Evolutionary conservation across 2,329 filamentous ascomycete genomes (phyloP).

Genomic region (Xylariaceae sp.): DNA sequence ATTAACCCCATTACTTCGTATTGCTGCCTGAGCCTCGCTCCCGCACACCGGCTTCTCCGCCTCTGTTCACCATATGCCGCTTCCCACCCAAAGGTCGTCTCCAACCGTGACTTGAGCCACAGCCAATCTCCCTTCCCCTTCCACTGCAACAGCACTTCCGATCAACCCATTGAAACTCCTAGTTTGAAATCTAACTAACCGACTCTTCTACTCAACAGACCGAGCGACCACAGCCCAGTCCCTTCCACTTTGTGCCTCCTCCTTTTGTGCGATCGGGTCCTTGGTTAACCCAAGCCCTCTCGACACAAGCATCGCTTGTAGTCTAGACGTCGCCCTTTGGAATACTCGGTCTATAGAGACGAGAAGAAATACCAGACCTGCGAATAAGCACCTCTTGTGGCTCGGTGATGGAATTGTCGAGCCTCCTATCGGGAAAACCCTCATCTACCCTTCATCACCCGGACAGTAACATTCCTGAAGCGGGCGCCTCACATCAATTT

Average conservation of each 20-base stretch:
- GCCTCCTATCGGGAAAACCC: conserved; percentile 23
- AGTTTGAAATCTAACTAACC: conserved; percentile 9
- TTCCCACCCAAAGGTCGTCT: conserved; percentile 3
- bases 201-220: conserved; percentile 4
- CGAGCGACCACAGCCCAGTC: conserved; percentile 9
- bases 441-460: conserved; percentile 14
- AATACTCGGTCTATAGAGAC: too few species aligned
- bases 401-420: conserved; percentile 28
- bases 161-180: too few species aligned
- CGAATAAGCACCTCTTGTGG: conserved; percentile 3
- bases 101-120: not conserved
- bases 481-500: conserved; percentile 24
- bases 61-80: conserved; percentile 9
- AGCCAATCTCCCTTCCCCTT: not conserved
- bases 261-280: conserved; percentile 21
- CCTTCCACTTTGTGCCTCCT: conserved; percentile 8
- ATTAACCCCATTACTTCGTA: not conserved
- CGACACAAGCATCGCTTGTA: conserved; percentile 6
- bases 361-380: not conserved
- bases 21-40: conserved; percentile 1
- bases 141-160: not conserved
- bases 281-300: not conserved
- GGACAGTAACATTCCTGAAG: conserved; percentile 14
- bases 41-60: conserved; percentile 8
- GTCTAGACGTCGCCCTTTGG: conserved; percentile 2